Evolutionary conservation across 768 basidiomycete genomes (phyloP), one percentile per base, ranked within the genome.

Genomic region (Tricholomella constricta): DNA sequence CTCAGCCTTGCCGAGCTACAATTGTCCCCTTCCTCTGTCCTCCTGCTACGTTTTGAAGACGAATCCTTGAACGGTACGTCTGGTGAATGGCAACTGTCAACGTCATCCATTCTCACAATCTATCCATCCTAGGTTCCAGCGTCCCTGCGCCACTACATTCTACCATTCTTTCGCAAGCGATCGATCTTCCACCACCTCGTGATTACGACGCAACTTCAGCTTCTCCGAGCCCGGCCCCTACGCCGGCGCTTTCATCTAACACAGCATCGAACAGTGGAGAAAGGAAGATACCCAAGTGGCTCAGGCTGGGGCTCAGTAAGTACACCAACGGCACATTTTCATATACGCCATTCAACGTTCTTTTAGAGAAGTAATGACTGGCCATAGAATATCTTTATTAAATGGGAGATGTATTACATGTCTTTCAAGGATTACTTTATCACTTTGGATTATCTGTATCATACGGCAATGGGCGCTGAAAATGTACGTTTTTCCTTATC

Each of bases 281-380:
- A 48, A 81, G 76, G 69, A 90, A 89, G 71, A 70, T 86, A 53
- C 87, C 90, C 11, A 90, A 90, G 63, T 92, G 89, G 91, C 61
- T 93, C 23, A 91, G 89, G 67, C 62, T 86, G 41, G 84, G 83
- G 29, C 57, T 72, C 44, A 85, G 86, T 86, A 58, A 63, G 83
- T 66, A 27, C 17, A 10, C 20, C 14, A 20, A 19, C n/a, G n/a
- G 19, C 8, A 3, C 12, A 11, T 35, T 47, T 56, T n/a, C 15
- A 38, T 26, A 38, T 20, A n/a, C 22, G 41, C 20, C 27, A n/a
- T 20, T 11, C 6, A 40, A 26, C 15, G 9, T 48, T 26, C 19
- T 43, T 8, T 10, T 41, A 62, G 61, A 62, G 54, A 62, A 62
- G 27, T 58, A 51, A 45, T 9, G 8, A 38, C 11, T n/a, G 27